Percentiles rank a stretch among this genome's conserved stretches.
phyloP scores from a whole-genome alignment of 1,284 basidiomycete genomes.

The Chalciporus sp. region DNA sequence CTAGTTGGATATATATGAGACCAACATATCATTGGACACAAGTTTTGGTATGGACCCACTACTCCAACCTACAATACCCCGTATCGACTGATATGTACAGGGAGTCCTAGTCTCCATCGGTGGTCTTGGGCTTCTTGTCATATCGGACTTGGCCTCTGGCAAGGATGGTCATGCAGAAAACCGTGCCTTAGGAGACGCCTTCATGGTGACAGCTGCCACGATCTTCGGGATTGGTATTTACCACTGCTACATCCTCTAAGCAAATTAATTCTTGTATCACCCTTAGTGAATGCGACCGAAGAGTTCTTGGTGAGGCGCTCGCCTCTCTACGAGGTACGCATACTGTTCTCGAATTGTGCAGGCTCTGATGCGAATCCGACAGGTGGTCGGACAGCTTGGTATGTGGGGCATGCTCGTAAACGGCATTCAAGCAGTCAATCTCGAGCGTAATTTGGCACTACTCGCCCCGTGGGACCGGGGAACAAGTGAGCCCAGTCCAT shows the following conservation, averaged over 20 bases:
- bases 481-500: conserved; percentile 51
- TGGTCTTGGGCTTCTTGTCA: conserved; percentile 76
- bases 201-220: conserved; percentile 84
- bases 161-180: conserved; percentile 65
- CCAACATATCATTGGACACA: conserved; percentile 83
- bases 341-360: conserved; percentile 2
- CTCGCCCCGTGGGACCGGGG: conserved; percentile 67
- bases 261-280: neutral
- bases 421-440: conserved; percentile 68
- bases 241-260: neutral
- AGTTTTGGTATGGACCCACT: conserved; percentile 50
- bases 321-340: conserved; percentile 71
- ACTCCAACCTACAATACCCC: neutral
- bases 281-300: conserved; percentile 78
- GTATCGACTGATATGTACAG: conserved; percentile 34
- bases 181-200: conserved; percentile 73
- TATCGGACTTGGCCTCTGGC: conserved; percentile 67
- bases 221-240: conserved; percentile 79
- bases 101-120: conserved; percentile 72
- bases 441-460: conserved; percentile 70
- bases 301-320: conserved; percentile 80
- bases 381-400: conserved; percentile 82
- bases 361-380: neutral
- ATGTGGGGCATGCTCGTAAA: conserved; percentile 81
- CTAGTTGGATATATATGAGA: conserved; percentile 79